Conservation (phyloP, 257 asterid genomes). For the Thymus mandschuricus region DNA sequence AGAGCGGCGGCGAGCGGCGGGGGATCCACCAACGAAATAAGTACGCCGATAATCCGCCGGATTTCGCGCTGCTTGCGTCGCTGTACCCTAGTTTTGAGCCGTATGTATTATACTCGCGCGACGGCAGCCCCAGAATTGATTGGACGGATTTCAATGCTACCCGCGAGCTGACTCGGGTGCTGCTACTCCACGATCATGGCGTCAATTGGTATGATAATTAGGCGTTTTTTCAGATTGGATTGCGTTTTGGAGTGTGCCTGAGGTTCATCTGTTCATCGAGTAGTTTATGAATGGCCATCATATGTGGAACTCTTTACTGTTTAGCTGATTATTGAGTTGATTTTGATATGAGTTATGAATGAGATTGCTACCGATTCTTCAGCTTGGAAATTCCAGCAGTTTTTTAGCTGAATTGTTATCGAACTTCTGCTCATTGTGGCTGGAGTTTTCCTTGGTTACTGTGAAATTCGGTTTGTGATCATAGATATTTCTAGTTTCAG, state of each 20-base stretch:
- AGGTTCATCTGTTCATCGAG: not conserved
- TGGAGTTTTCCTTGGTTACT: not conserved
- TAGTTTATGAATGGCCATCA: constrained; percentile 7
- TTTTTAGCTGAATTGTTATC: not conserved
- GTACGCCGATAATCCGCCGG: constrained; percentile 85
- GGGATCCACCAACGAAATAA: constrained; percentile 70
- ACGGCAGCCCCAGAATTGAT: constrained; percentile 80
- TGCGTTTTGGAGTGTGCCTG: not conserved
- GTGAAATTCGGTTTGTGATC: not conserved
- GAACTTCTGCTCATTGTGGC: not conserved
- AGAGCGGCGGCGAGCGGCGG: constrained; percentile 50
- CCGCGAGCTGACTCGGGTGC: constrained; percentile 78
- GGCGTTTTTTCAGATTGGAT: not conserved
- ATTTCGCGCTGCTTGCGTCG: constrained; percentile 66
- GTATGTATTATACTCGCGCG: constrained; percentile 60
- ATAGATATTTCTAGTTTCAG: not conserved
- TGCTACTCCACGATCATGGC: constrained; percentile 82
- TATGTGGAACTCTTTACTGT: not conserved
- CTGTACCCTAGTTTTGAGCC: constrained; percentile 67
- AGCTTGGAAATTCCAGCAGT: not conserved
- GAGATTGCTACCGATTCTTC: not conserved
- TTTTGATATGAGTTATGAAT: not conserved
- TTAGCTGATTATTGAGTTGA: not conserved
- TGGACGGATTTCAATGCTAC: constrained; percentile 98
- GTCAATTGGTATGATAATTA: constrained; percentile 52